phyloP scores from a whole-genome alignment of 805 yeast species.

The Nakazawaea sp. region DNA sequence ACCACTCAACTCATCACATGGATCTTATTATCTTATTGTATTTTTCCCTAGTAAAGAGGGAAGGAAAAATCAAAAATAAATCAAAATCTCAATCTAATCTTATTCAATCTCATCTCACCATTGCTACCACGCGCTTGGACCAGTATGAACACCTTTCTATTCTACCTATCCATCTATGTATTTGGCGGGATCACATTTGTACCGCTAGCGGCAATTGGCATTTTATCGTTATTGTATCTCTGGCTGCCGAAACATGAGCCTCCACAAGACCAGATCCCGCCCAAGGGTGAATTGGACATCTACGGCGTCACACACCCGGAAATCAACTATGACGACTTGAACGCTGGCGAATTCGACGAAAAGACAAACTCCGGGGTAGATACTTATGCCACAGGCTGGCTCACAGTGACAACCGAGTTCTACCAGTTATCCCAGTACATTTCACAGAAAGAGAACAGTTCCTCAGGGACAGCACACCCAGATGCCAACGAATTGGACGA shows the following conservation, averaged over 20 bases:
- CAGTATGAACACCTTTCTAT: not conserved
- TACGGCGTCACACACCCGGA: constrained; percentile 18
- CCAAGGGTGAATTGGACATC: constrained; percentile 16
- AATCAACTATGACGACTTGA: constrained; percentile 31
- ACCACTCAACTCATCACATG: too few species aligned
- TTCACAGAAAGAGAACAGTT: constrained; percentile 15
- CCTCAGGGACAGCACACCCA: not conserved
- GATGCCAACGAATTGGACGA: constrained; percentile 2
- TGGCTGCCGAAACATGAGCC: constrained; percentile 23
- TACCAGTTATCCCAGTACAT: constrained; percentile 39
- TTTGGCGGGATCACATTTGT: constrained; percentile 80
- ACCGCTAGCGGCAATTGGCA: constrained; percentile 42
- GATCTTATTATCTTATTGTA: too few species aligned
- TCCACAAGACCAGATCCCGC: constrained; percentile 14
- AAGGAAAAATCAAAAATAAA: too few species aligned
- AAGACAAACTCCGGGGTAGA: constrained; percentile 52
- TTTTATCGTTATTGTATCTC: constrained; percentile 31
- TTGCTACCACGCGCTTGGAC: too few species aligned
- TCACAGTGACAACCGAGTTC: constrained; percentile 77
- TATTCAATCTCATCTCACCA: too few species aligned
- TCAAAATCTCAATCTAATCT: too few species aligned
- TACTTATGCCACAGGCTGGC: constrained; percentile 67
- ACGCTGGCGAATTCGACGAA: constrained; percentile 64
- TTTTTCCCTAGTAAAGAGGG: too few species aligned
- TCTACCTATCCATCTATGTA: constrained; percentile 43